These are phyloP conservation scores for Peltaster fructicola DNA, from an alignment of 2,329 filamentous ascomycete genomes.

Conservation along the genomic window DNA sequence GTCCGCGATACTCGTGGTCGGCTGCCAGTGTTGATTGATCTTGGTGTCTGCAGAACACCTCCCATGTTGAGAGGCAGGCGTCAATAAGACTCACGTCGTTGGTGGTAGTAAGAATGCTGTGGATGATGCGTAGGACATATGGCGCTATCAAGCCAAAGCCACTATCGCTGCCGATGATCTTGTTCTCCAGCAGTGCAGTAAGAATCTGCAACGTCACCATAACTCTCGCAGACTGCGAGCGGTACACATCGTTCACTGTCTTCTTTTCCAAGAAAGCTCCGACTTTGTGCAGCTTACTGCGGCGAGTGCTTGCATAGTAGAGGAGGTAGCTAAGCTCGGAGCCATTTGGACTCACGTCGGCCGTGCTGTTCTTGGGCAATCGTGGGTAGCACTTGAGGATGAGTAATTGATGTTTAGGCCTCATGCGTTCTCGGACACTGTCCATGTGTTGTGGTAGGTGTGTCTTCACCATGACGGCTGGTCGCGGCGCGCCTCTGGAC, in stretches of 20 bases:
- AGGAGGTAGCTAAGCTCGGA: conserved; percentile 93
- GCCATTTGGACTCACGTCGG: conserved; percentile 88
- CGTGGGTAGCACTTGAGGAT: conserved; percentile 93
- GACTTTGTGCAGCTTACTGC: conserved; percentile 92
- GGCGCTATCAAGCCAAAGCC: conserved; percentile 78
- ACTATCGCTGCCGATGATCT: conserved; percentile 40
- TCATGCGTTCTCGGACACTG: conserved; percentile 6
- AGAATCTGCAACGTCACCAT: conserved; percentile 91
- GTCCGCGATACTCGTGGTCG: conserved; percentile 63
- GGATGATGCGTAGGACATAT: conserved; percentile 65
- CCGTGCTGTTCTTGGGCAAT: conserved; percentile 65
- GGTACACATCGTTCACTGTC: conserved; percentile 80
- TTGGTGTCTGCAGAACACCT: conserved; percentile 75
- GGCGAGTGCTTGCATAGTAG: conserved; percentile 87
- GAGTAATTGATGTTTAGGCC: conserved; percentile 60
- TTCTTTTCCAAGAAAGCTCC: conserved; percentile 88
- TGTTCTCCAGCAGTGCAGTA: conserved; percentile 76
- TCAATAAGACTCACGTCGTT: conserved; percentile 86
- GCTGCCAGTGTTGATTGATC: conserved; percentile 71
- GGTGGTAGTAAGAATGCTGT: conserved; percentile 57
- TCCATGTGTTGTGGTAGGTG: conserved; percentile 15
- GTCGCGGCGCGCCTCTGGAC: too few species aligned
- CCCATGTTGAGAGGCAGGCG: conserved; percentile 70
- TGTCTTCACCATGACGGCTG: conserved; percentile 11
- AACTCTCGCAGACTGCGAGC: conserved; percentile 64